Evolutionary conservation across 441 rosid genomes (phyloP).

Genomic region (Bruguiera hainesii): DNA sequence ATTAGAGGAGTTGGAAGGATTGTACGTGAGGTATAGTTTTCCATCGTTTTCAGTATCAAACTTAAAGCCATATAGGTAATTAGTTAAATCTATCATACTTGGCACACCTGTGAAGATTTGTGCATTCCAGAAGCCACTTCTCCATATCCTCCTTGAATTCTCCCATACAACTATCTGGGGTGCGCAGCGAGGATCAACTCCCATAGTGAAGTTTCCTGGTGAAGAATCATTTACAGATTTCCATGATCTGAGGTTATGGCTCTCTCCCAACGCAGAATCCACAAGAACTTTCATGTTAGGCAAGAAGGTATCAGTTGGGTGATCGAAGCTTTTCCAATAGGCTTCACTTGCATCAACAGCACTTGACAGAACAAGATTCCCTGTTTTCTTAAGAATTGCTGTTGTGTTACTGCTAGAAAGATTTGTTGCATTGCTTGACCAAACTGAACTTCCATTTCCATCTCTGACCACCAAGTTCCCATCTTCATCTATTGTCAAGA

Average conservation of each 20-base stretch:
- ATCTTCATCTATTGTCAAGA: conserved; percentile 38
- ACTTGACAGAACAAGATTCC: conserved; percentile 47
- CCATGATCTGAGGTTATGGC: conserved; percentile 57
- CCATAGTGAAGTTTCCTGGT: conserved; percentile 58
- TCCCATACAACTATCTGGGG: conserved; percentile 85
- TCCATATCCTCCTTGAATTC: conserved; percentile 48
- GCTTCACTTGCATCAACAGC: conserved; percentile 16
- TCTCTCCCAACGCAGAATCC: conserved; percentile 39
- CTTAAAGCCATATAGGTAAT: conserved; percentile 55
- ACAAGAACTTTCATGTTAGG: conserved; percentile 64
- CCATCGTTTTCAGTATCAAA: conserved; percentile 37
- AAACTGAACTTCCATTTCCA: conserved; percentile 33
- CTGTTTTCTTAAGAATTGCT: conserved; percentile 32
- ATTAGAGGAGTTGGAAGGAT: conserved; percentile 31
- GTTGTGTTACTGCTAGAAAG: conserved; percentile 30
- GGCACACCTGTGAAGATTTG: conserved; percentile 64
- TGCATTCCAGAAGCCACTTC: conserved; percentile 84
- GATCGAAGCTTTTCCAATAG: conserved; percentile 66
- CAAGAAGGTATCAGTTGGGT: conserved; percentile 66
- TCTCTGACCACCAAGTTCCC: conserved; percentile 55
- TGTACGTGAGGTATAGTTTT: conserved; percentile 48
- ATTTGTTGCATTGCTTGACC: conserved; percentile 46
- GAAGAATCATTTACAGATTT: conserved; percentile 69
- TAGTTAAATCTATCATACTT: conserved; percentile 34
- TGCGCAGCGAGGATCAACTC: conserved; percentile 55